Conservation (phyloP, 345 rosid genomes). For the Citrus reticulata region DNA sequence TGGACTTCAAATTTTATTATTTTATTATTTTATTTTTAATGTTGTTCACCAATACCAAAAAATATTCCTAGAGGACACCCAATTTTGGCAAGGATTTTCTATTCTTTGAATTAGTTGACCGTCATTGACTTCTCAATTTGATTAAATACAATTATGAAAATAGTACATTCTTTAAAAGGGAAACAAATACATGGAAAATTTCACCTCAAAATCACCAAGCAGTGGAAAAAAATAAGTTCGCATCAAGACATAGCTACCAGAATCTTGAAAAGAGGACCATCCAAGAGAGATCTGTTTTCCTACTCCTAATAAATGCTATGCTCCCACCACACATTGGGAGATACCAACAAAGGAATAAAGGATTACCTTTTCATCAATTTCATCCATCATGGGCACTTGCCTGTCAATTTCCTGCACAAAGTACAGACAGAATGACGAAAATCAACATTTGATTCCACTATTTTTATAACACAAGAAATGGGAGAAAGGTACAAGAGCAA, state of each 20-base stretch:
- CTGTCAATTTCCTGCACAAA: conserved; percentile 60
- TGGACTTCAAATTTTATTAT: not conserved
- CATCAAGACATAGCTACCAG: not conserved
- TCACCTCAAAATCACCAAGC: not conserved
- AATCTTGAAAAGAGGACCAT: not conserved
- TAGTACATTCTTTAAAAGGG: not conserved
- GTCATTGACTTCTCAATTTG: not conserved
- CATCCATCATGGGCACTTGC: conserved; percentile 66
- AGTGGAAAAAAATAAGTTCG: not conserved
- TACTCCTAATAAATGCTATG: not conserved
- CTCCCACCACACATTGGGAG: not conserved
- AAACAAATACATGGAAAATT: not conserved
- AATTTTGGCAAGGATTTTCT: not conserved
- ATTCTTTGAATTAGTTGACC: not conserved
- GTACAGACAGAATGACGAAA: not conserved
- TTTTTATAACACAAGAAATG: not conserved
- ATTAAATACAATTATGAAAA: not conserved
- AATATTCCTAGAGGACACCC: not conserved
- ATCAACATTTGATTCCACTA: not conserved
- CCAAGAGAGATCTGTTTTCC: not conserved
- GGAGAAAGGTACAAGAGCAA: not conserved
- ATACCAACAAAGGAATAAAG: not conserved
- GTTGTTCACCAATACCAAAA: not conserved
- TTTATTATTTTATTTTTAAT: not conserved
- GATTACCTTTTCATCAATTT: conserved; percentile 67